Evolutionary conservation across 148 eudicot genomes (phyloP).

Genomic region (Pharnaceum exiguum): DNA sequence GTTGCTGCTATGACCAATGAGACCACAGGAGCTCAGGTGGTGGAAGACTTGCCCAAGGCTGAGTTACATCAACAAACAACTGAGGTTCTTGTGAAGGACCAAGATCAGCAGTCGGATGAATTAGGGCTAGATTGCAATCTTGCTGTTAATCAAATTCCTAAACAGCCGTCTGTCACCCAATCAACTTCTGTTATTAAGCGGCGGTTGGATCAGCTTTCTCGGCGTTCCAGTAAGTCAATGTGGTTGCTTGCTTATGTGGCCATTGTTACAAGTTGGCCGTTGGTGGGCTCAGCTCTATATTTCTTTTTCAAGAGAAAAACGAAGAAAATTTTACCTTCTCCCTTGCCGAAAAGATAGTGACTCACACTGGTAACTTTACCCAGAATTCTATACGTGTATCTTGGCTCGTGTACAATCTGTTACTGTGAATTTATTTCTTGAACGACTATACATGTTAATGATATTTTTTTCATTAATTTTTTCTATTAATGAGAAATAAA

Average conservation of each 20-base stretch:
- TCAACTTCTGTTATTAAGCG: conserved; percentile 30
- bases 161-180: conserved; percentile 20
- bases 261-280: conserved; percentile 56
- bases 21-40: conserved; percentile 27
- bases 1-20: conserved; percentile 58
- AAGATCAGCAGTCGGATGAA: conserved; percentile 21
- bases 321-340: conserved; percentile 25
- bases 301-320: conserved; percentile 48
- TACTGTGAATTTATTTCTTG: conserved; percentile 5
- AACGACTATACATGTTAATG: conserved; percentile 4
- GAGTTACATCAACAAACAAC: conserved; percentile 20
- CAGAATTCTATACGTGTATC: conserved; percentile 13
- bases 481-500: too few species aligned
- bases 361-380: conserved; percentile 14
- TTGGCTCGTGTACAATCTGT: conserved; percentile 8
- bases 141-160: conserved; percentile 10
- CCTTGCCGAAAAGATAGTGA: conserved; percentile 24
- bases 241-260: conserved; percentile 80
- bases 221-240: conserved; percentile 49
- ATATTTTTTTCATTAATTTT: neutral
- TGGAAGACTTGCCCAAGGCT: conserved; percentile 20
- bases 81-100: conserved; percentile 17
- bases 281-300: conserved; percentile 49
- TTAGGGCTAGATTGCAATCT: conserved; percentile 1
- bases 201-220: conserved; percentile 53